Conservation (phyloP, 108 stramenopile species). For the Cyclotella cryptica region DNA sequence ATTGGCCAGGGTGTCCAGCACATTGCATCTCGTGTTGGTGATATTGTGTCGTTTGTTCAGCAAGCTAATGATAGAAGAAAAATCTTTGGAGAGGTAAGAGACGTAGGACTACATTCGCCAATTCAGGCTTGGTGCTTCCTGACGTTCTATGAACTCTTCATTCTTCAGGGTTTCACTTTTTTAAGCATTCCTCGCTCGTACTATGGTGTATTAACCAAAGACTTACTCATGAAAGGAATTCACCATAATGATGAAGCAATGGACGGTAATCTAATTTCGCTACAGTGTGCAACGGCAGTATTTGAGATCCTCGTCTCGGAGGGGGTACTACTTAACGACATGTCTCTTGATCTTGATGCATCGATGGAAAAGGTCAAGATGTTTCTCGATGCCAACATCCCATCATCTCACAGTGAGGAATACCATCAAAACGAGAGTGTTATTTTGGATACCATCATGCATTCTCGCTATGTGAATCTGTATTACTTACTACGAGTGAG, state of each 20-base stretch:
- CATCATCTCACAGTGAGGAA: constrained; percentile 34
- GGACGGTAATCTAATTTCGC: constrained; percentile 28
- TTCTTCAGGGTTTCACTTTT: constrained; percentile 78
- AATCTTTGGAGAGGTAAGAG: constrained; percentile 71
- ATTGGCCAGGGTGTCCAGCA: constrained; percentile 93
- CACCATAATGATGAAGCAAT: neutral
- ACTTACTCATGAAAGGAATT: constrained; percentile 47
- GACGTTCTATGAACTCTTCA: neutral
- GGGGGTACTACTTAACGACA: constrained; percentile 56
- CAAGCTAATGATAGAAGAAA: constrained; percentile 76
- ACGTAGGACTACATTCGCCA: neutral
- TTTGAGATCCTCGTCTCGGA: constrained; percentile 50
- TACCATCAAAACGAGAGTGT: constrained; percentile 42
- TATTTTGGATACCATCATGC: constrained; percentile 62
- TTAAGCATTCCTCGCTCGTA: constrained; percentile 86
- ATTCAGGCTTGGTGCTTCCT: neutral
- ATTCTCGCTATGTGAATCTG: constrained; percentile 81
- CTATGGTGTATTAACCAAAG: constrained; percentile 75
- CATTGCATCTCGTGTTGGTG: constrained; percentile 82
- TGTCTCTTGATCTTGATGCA: constrained; percentile 70
- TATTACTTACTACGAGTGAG: constrained; percentile 69
- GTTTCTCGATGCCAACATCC: constrained; percentile 41
- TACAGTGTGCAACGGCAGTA: constrained; percentile 51
- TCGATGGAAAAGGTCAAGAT: constrained; percentile 32
- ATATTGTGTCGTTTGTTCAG: constrained; percentile 82